These are phyloP conservation scores for Malus fusca DNA, from an alignment of 306 rosid genomes.

Conservation along the genomic window DNA sequence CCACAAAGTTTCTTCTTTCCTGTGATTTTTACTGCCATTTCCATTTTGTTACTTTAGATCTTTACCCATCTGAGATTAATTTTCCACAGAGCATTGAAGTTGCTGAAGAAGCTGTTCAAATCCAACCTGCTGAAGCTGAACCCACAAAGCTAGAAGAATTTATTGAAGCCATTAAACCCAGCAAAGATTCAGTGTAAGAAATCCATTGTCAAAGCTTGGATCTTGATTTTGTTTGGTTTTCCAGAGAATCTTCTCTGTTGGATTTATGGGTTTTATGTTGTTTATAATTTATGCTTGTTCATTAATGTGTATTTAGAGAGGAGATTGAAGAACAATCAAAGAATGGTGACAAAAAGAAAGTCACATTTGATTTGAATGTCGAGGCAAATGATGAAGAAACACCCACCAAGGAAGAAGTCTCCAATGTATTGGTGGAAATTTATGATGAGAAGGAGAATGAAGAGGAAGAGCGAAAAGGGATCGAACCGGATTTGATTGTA, in stretches of 20 bases:
- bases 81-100: slow-evolving; percentile 24
- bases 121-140: slow-evolving; percentile 9
- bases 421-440: slow-evolving; percentile 11
- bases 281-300: neutral
- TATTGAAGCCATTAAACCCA: slow-evolving; percentile 17
- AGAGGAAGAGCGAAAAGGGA: slow-evolving; percentile 10
- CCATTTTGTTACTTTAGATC: neutral
- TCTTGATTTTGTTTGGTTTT: neutral
- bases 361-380: slow-evolving; percentile 16
- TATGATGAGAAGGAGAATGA: slow-evolving; percentile 13
- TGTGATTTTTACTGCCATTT: neutral
- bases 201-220: neutral
- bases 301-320: slow-evolving; percentile 25
- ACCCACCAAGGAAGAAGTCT: slow-evolving; percentile 19
- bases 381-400: slow-evolving; percentile 6
- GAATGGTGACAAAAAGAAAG: slow-evolving; percentile 13
- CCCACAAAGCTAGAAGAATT: slow-evolving; percentile 14
- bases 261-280: neutral
- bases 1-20: neutral
- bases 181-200: slow-evolving; percentile 39
- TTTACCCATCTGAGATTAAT: neutral
- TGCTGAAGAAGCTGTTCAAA: slow-evolving; percentile 12
- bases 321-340: slow-evolving; percentile 24
- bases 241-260: neutral
- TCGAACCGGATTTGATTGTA: neutral